Percentiles rank a stretch among this genome's conserved stretches.
phyloP scores from a whole-genome alignment of 1,284 basidiomycete species.

The Blastosporella zonata region DNA sequence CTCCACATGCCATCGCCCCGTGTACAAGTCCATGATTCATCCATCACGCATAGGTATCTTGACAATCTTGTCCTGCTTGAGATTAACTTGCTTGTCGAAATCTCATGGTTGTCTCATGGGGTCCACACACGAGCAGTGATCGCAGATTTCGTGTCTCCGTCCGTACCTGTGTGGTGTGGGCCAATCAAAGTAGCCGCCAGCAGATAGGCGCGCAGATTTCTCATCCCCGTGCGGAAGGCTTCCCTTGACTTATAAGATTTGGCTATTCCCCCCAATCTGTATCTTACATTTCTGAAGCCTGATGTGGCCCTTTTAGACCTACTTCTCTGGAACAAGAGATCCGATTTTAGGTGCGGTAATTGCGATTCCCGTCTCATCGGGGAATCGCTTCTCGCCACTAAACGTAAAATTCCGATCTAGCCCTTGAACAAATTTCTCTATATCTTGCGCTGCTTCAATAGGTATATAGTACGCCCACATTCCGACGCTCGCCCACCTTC shows the following conservation, averaged over 20 bases:
- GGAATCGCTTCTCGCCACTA: slow-evolving; percentile 5
- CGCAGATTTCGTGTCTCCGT: slow-evolving; percentile 13
- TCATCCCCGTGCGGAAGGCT: slow-evolving; percentile 8
- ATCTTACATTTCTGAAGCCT: background rate
- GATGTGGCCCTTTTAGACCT: background rate
- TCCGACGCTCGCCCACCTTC: background rate
- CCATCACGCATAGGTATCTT: no score
- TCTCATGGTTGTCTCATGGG: no score
- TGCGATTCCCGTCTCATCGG: background rate
- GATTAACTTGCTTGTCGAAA: no score
- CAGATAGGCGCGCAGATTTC: slow-evolving; percentile 13
- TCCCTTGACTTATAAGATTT: background rate
- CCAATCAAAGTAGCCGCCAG: background rate
- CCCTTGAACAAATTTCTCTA: background rate
- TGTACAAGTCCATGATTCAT: no score
- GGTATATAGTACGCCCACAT: background rate
- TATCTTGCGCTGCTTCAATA: background rate
- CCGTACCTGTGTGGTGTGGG: background rate
- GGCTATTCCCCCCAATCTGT: background rate
- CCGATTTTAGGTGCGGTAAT: background rate
- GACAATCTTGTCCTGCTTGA: no score
- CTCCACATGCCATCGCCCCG: no score
- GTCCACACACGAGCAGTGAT: background rate
- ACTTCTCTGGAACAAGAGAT: background rate
- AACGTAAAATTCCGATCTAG: slow-evolving; percentile 4